Evolutionary conservation across 1,284 basidiomycete species (phyloP).

Genomic region (Ganoderma meredithae): DNA sequence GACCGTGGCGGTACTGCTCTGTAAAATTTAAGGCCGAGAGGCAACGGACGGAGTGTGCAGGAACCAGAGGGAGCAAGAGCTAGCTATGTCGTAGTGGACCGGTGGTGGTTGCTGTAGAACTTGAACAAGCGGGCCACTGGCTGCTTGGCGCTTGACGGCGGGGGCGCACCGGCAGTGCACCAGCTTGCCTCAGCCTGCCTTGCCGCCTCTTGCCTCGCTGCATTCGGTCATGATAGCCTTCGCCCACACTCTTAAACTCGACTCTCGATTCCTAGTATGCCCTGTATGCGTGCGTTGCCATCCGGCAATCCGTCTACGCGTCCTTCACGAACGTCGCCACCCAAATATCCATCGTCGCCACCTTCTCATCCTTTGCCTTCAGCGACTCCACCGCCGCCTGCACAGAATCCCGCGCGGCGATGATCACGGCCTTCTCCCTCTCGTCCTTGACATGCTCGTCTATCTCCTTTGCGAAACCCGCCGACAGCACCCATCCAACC

Average conservation of each 20-base stretch:
- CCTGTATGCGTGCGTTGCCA: not conserved
- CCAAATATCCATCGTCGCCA: slow-evolving; percentile 47
- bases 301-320: not conserved
- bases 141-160: not conserved
- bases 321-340: slow-evolving; percentile 28
- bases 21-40: not conserved
- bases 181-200: no score
- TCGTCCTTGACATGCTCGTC: slow-evolving; percentile 36
- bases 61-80: not conserved
- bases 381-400: slow-evolving; percentile 26
- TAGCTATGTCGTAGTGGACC: not conserved
- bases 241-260: not conserved
- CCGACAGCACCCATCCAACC: slow-evolving; percentile 34
- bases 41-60: not conserved
- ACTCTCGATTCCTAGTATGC: not conserved
- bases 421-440: slow-evolving; percentile 39
- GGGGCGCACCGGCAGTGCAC: no score
- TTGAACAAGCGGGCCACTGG: no score
- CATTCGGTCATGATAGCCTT: not conserved
- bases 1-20: not conserved
- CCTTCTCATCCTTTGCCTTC: slow-evolving; percentile 31
- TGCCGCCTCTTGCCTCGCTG: not conserved
- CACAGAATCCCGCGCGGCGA: slow-evolving; percentile 42
- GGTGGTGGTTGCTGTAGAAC: no score
- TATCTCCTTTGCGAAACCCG: slow-evolving; percentile 35